Evolutionary conservation across 129 eudicot species (phyloP), one percentile per base, ranked within the genome.

Genomic region (Glebionis coronaria): DNA sequence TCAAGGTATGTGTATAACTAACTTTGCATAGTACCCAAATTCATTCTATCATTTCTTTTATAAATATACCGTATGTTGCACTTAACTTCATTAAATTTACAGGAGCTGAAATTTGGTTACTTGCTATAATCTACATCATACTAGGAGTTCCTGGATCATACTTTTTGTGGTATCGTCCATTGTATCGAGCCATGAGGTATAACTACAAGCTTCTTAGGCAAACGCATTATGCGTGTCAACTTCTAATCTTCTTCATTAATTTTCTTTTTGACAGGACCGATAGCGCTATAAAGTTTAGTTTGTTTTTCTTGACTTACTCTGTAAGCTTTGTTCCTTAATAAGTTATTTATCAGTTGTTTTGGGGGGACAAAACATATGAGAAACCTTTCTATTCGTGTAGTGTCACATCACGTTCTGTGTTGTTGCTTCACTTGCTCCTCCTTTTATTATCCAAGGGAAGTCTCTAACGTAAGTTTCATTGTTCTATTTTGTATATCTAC

Each of bases 161-260:
- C 75, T 67, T 87, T n/a, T 64, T 83, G 56, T 94, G 99, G 99
- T 94, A 94, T 72, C 93, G 94, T 50, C 95, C 99, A 60, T 83
- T 89, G 35, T 94, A 94, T 73, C 90, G 94, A 68, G 99, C 97
- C 70, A 82, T 78, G 90, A 90, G 99, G 99, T 94, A 94, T 76
- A 51, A 52, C 44, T 50, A 6, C 38, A 3, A 42, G 12, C 59
- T 76, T 61, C 51, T 52, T 40, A 61, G 3, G 50, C 46, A 16
- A 60, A 75, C 40, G 23, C 14, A 21, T 12, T 23, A 50, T 60
- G 40, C n/a, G 44, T 4, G 4, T 20, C 23, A 21, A 51, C 12
- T 19, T 42, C 7, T 12, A 60, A 18, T 50, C 27, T 11, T 59
- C 57, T 67, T 16, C 45, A 13, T 4, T 27, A 13, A 46, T 54